Evolutionary conservation across 1,284 basidiomycete species (phyloP).

Genomic region (Trichosporon asahii): DNA sequence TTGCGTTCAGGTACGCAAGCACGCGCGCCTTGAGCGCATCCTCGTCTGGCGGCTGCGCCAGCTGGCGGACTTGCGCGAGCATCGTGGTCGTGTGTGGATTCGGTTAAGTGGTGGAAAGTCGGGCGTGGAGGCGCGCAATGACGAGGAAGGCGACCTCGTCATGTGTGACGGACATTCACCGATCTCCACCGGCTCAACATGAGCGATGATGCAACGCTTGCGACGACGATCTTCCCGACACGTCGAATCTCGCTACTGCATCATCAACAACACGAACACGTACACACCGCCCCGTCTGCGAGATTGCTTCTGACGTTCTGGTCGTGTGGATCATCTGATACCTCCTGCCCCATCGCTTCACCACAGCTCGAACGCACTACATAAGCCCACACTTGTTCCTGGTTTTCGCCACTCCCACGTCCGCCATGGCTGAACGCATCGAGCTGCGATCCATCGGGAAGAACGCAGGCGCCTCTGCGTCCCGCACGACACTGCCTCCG

Average conservation of each 20-base stretch:
- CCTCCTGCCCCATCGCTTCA: background rate
- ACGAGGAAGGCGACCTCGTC: background rate
- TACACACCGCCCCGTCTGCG: background rate
- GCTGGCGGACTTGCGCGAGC: slow-evolving; percentile 11
- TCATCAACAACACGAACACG: background rate
- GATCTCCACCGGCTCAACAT: background rate
- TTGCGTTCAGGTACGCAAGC: slow-evolving; percentile 33
- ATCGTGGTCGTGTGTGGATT: background rate
- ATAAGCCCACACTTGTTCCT: background rate
- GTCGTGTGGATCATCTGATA: background rate
- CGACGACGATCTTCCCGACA: background rate
- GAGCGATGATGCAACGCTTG: background rate
- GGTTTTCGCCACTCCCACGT: background rate
- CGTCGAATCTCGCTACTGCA: background rate
- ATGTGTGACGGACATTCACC: background rate
- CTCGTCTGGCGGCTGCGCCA: slow-evolving; percentile 19
- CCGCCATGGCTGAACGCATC: slow-evolving; percentile 9
- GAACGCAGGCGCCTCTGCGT: slow-evolving; percentile 6
- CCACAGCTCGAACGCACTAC: background rate
- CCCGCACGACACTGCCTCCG: background rate
- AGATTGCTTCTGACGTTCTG: background rate
- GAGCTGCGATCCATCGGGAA: slow-evolving; percentile 8
- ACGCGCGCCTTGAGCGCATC: slow-evolving; percentile 24
- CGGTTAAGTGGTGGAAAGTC: background rate
- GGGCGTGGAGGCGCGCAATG: background rate